Base-by-base conservation (phyloP, 1,139 yeast genomes). In the Candida glucosophila region DNA sequence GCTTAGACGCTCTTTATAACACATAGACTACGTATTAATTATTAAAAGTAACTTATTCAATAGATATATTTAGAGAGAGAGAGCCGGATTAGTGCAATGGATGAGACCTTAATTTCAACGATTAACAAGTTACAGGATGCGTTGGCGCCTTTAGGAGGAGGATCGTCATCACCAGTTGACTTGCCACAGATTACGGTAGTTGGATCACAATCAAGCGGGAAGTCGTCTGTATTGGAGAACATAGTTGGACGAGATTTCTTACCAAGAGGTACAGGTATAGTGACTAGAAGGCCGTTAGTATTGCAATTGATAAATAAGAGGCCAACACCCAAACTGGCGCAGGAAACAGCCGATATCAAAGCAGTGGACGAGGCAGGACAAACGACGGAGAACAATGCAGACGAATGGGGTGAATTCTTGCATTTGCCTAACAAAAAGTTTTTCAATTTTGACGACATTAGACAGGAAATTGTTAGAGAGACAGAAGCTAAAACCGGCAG, bases 321-420 rank as follows among this genome's bases (percentile, higher is more conserved):
- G 47, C 39, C 66, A 5, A 37, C 44, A 17, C 43, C 42, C 28
- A 44, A 42, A 25, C 24, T 41, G 11, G 29, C 39, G 7, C 33
- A 34, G 13, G 62, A 56, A 39, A 13, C 9, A 7, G 34, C 52
- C 20, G 49, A 49, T 22, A 53, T 61, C 30, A 53, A 58, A 30
- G 50, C 59, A 27, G 47, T 50, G 29, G 45, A 62, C 34, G 59
- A 54, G 13, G 52, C 56, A 33, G 75, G 75, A 15, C 60, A 61
- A 26, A 55, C 59, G 25, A 57, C 67, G 8, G 95, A 83, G 49
- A 82, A 83, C 52, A 86, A 86, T 47, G 72, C 70, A 25, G 92
- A 83, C 37, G 98, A 90, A 60, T 90, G 97, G 97, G 98, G 98
- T 39, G 98, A 90, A 55, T 90, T 90, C 53, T 70, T 90, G 40